Evolutionary conservation across 2,329 filamentous ascomycete genomes (phyloP).

Genomic region (Claviceps digitariae): DNA sequence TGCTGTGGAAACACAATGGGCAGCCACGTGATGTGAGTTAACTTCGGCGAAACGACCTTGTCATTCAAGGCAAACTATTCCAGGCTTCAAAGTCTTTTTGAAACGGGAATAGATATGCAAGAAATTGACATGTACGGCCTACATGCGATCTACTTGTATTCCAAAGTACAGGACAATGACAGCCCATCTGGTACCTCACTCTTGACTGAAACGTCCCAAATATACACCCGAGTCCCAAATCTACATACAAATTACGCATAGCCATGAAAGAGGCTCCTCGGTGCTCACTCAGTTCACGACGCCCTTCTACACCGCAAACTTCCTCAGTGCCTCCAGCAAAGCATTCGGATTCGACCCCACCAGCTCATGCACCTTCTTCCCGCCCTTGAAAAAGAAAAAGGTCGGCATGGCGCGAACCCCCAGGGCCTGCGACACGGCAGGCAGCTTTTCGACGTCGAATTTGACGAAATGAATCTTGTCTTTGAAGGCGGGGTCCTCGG

Average conservation of each 20-base stretch:
- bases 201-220: neutral
- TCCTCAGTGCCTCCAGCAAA: conserved; percentile 24
- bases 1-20: conserved; percentile 5
- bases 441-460: conserved; percentile 74
- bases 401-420: conserved; percentile 85
- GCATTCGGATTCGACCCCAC: conserved; percentile 66
- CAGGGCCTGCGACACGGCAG: conserved; percentile 61
- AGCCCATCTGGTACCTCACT: neutral
- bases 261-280: too few relatives aligned
- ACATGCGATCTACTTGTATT: neutral
- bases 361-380: conserved; percentile 56
- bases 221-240: too few relatives aligned
- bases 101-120: neutral
- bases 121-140: neutral
- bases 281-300: too few relatives aligned
- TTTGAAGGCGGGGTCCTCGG: conserved; percentile 29
- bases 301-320: neutral
- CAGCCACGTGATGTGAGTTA: neutral
- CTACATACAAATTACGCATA: too few relatives aligned
- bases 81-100: neutral
- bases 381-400: conserved; percentile 71
- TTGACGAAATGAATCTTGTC: conserved; percentile 66
- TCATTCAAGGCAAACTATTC: neutral
- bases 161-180: neutral
- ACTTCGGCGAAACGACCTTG: neutral